phyloP scores from a whole-genome alignment of 306 rosid genomes.

The Corylus avellana region DNA sequence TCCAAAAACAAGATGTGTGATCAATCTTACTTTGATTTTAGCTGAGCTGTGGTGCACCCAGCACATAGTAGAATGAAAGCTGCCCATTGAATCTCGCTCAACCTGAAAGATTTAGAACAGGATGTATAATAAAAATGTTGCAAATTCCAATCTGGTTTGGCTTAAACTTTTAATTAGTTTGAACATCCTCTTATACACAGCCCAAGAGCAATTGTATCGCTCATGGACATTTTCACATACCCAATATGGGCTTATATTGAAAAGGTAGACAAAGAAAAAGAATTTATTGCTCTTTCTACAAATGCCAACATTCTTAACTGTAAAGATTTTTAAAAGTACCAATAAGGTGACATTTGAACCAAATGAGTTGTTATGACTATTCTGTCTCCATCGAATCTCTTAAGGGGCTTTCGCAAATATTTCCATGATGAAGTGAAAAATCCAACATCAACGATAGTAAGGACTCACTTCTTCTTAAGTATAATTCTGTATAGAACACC shows the following conservation, averaged over 20 bases:
- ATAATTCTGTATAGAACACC: constrained; percentile 88
- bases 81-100: constrained; percentile 97
- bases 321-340: neutral
- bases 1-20: constrained; percentile 18
- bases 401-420: neutral
- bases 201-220: neutral
- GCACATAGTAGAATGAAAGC: constrained; percentile 91
- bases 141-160: neutral
- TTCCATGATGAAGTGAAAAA: constrained; percentile 1
- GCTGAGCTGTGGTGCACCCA: constrained; percentile 93
- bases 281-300: neutral
- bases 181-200: neutral
- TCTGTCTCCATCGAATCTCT: neutral
- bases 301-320: neutral
- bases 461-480: constrained; percentile 73
- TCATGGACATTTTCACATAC: neutral
- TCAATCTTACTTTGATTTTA: constrained; percentile 74
- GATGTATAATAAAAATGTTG: constrained; percentile 6
- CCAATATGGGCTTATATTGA: neutral
- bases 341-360: neutral
- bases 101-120: constrained; percentile 56
- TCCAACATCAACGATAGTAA: neutral
- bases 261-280: neutral
- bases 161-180: neutral
- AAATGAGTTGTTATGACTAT: neutral